Evolutionary conservation across 1,284 basidiomycete genomes (phyloP).

Genomic region (Wallemia hederae): DNA sequence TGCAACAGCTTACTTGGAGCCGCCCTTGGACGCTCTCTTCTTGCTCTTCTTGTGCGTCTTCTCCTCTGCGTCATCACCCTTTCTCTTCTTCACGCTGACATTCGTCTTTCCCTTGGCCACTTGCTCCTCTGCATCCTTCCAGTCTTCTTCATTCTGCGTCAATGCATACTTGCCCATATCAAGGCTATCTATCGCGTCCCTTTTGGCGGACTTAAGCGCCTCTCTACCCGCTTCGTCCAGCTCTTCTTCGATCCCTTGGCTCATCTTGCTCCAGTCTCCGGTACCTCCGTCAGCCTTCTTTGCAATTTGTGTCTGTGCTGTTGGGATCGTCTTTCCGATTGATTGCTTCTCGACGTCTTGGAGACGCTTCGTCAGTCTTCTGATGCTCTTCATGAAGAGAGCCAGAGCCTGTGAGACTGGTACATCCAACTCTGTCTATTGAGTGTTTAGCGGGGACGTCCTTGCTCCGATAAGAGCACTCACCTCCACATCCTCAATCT

Average conservation of each 20-base stretch:
- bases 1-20: not conserved
- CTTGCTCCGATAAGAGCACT: conserved; percentile 8
- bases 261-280: conserved; percentile 24
- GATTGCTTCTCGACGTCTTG: conserved; percentile 52
- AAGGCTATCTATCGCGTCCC: conserved; percentile 12
- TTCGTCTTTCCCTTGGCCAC: conserved; percentile 23
- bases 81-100: conserved; percentile 34
- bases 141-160: conserved; percentile 32
- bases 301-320: not conserved
- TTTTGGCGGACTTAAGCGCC: conserved; percentile 11
- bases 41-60: conserved; percentile 2
- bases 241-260: conserved; percentile 22
- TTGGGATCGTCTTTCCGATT: conserved; percentile 29
- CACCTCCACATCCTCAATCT: conserved; percentile 64
- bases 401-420: conserved; percentile 67
- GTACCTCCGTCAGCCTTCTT: conserved; percentile 5
- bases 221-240: conserved; percentile 37
- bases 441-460: conserved; percentile 1
- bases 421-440: conserved; percentile 42
- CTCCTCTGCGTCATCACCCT: conserved; percentile 2
- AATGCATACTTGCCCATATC: conserved; percentile 37
- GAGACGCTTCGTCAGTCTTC: conserved; percentile 52
- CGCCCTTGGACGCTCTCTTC: not conserved
- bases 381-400: conserved; percentile 66
- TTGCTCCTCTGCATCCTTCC: conserved; percentile 40